Conservation (phyloP, 2,329 filamentous ascomycete species). For the Arthrocladium fulminans region DNA sequence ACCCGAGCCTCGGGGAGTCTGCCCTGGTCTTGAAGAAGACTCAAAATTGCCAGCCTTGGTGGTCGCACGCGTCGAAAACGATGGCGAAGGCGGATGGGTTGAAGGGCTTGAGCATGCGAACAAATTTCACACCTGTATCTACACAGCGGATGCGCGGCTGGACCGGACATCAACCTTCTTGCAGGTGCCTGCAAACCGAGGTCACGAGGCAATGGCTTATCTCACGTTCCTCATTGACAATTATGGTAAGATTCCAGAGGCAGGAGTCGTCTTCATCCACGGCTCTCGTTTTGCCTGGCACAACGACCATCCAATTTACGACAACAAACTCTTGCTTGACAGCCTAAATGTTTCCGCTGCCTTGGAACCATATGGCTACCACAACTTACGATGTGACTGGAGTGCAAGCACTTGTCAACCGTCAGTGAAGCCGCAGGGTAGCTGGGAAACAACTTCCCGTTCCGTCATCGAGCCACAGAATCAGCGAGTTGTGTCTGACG, state of each 20-base stretch:
- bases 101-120: constrained; percentile 28
- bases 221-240: constrained; percentile 42
- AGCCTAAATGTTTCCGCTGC: constrained; percentile 33
- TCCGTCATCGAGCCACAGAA: constrained; percentile 37
- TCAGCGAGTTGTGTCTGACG: constrained; percentile 33
- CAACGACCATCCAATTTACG: constrained; percentile 37
- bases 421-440: constrained; percentile 31
- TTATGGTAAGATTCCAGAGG: constrained; percentile 32
- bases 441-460: constrained; percentile 33
- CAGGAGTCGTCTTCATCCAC: constrained; percentile 37
- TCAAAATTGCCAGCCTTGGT: constrained; percentile 40
- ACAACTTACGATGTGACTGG: constrained; percentile 46
- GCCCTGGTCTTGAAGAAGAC: constrained; percentile 32
- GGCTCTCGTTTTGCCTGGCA: constrained; percentile 39
- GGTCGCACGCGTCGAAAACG: constrained; percentile 34
- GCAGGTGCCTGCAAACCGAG: constrained; percentile 39
- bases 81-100: constrained; percentile 38
- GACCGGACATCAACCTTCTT: constrained; percentile 26
- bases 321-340: constrained; percentile 35
- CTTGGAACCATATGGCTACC: constrained; percentile 34
- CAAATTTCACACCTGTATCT: constrained; percentile 40
- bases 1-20: constrained; percentile 33
- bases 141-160: constrained; percentile 32
- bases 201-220: constrained; percentile 41
- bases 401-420: constrained; percentile 35